These are phyloP conservation scores for Paratinospora sagittata DNA, from an alignment of 164 flowering plant species.

Conservation along the genomic window DNA sequence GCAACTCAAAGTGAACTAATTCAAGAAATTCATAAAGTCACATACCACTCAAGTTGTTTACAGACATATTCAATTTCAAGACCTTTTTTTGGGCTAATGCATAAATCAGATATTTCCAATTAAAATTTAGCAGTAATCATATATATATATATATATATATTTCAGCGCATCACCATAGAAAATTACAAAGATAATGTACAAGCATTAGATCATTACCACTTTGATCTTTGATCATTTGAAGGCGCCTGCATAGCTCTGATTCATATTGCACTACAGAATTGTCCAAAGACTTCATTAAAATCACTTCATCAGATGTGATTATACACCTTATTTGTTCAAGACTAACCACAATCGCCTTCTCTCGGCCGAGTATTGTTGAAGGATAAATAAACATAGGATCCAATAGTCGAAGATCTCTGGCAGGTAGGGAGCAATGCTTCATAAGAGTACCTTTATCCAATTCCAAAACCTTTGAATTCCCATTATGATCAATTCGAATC, in stretches of 20 bases:
- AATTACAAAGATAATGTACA: background rate
- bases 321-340: conserved; percentile 94
- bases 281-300: conserved; percentile 87
- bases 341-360: conserved; percentile 87
- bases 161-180: background rate
- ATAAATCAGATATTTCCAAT: background rate
- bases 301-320: conserved; percentile 87
- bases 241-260: conserved; percentile 74
- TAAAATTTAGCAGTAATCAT: background rate
- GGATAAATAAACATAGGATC: conserved; percentile 95
- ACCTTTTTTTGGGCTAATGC: no score
- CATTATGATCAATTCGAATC: conserved; percentile 72
- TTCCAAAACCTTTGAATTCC: conserved; percentile 53
- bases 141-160: background rate
- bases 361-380: conserved; percentile 80
- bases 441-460: conserved; percentile 79
- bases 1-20: background rate
- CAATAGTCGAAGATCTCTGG: conserved; percentile 87
- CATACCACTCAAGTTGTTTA: background rate
- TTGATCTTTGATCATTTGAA: conserved; percentile 54
- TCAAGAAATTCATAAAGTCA: background rate
- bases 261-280: conserved; percentile 64
- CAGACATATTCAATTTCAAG: background rate
- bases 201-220: conserved; percentile 37
- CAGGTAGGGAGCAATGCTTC: conserved; percentile 81